phyloP scores from a whole-genome alignment of 1,284 basidiomycete genomes.

The Malassezia furfur region DNA sequence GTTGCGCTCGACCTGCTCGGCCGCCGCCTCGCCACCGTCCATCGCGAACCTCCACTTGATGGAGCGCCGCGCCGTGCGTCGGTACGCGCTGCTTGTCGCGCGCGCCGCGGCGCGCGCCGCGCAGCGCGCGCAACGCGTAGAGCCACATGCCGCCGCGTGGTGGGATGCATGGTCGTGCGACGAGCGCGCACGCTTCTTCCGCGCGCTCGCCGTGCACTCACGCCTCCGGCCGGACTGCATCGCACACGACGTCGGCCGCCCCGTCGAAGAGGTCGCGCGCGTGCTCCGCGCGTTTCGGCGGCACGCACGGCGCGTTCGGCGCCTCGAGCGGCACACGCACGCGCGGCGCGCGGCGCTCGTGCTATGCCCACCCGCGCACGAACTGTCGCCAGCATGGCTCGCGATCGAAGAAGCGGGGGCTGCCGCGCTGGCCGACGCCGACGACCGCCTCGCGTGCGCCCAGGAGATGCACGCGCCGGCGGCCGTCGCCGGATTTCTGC shows the following conservation, averaged over 20 bases:
- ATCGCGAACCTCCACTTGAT: slow-evolving; percentile 8
- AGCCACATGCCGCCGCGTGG: not conserved
- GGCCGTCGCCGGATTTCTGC: not conserved
- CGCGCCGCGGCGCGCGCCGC: not conserved
- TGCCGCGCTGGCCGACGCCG: not conserved
- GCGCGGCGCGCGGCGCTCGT: not conserved
- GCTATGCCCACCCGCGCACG: not conserved
- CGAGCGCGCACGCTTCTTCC: slow-evolving; percentile 66
- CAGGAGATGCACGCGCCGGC: not conserved
- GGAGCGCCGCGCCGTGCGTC: not conserved
- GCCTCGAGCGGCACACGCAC: not conserved
- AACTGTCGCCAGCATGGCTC: slow-evolving; percentile 3
- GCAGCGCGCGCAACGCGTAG: not conserved
- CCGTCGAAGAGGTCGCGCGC: not conserved
- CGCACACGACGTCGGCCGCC: slow-evolving; percentile 52
- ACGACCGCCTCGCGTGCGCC: not conserved
- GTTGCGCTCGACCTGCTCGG: slow-evolving; percentile 3
- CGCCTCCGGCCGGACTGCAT: slow-evolving; percentile 63
- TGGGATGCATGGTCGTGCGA: not conserved
- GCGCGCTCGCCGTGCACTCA: slow-evolving; percentile 58
- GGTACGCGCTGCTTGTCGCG: slow-evolving; percentile 6
- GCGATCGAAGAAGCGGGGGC: slow-evolving; percentile 1
- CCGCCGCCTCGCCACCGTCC: slow-evolving; percentile 1
- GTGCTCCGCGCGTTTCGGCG: slow-evolving; percentile 7
- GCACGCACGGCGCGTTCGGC: not conserved